Conservation (phyloP, 2,329 filamentous ascomycete species). For the Talaromyces sp. region DNA sequence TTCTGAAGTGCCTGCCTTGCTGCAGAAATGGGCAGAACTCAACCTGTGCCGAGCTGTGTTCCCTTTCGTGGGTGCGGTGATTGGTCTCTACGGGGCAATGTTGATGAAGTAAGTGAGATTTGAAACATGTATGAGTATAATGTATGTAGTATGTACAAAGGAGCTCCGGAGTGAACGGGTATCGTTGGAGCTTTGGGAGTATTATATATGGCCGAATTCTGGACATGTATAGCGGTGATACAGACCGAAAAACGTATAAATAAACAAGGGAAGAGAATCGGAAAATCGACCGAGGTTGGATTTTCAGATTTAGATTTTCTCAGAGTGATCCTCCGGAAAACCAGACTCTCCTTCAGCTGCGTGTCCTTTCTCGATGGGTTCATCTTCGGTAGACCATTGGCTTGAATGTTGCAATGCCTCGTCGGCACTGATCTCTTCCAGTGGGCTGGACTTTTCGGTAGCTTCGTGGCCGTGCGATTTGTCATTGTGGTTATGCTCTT, state of each 20-base stretch:
- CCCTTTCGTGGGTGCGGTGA: constrained; percentile 27
- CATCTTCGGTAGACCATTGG: constrained; percentile 42
- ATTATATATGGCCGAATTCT: not conserved
- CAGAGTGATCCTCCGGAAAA: not conserved
- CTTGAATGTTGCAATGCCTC: constrained; percentile 40
- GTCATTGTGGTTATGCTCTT: constrained; percentile 15
- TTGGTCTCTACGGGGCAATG: constrained; percentile 26
- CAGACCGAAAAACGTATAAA: not conserved
- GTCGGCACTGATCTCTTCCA: constrained; percentile 34
- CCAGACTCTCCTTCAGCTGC: constrained; percentile 4
- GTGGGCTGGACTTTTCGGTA: constrained; percentile 22
- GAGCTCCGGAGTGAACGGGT: not conserved
- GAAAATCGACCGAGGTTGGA: not conserved
- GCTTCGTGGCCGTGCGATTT: not conserved
- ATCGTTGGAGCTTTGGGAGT: not conserved
- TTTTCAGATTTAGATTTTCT: not conserved
- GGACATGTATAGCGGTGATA: not conserved
- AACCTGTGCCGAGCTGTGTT: constrained; percentile 28
- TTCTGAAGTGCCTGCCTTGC: constrained; percentile 16
- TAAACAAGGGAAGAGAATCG: not conserved
- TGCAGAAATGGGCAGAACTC: constrained; percentile 26
- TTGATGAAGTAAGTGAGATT: constrained; percentile 5
- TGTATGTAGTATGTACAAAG: constrained; percentile 14
- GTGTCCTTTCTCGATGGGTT: constrained; percentile 24
- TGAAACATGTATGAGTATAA: not conserved